Evolutionary conservation across 2,329 filamentous ascomycete genomes (phyloP).

Genomic region (Chaetomium olivaceum): DNA sequence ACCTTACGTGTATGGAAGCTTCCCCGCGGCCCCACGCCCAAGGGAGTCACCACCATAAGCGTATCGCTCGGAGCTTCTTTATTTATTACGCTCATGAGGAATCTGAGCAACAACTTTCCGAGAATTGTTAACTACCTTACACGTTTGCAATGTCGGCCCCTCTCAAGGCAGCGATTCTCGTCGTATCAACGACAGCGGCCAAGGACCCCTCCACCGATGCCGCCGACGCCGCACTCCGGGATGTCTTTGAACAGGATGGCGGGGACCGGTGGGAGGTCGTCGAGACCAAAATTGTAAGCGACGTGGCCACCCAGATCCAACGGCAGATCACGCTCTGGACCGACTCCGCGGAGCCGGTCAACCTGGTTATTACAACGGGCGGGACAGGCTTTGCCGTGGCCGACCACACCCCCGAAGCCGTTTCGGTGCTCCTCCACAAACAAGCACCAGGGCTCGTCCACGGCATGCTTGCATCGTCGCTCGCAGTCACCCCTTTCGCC

Average conservation of each 20-base stretch:
- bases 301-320: slow-evolving; percentile 75
- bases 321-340: slow-evolving; percentile 70
- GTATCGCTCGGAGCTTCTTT: not conserved
- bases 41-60: not conserved
- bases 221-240: slow-evolving; percentile 64
- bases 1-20: not conserved
- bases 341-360: slow-evolving; percentile 61
- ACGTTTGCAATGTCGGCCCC: slow-evolving; percentile 40
- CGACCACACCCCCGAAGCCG: slow-evolving; percentile 88
- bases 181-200: slow-evolving; percentile 88
- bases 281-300: slow-evolving; percentile 74
- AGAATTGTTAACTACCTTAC: not conserved
- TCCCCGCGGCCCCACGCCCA: not conserved
- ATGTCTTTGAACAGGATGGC: slow-evolving; percentile 68
- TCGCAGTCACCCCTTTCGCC: slow-evolving; percentile 88
- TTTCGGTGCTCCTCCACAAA: slow-evolving; percentile 76
- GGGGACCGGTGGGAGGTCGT: slow-evolving; percentile 70
- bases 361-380: slow-evolving; percentile 84
- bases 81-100: not conserved
- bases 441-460: slow-evolving; percentile 91
- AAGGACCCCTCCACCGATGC: slow-evolving; percentile 77
- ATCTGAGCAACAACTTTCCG: not conserved
- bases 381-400: slow-evolving; percentile 88
- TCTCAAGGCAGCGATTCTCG: slow-evolving; percentile 74
- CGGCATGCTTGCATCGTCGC: slow-evolving; percentile 84